phyloP scores from a whole-genome alignment of 2,329 filamentous ascomycete species.

The Scedosporium boydii region DNA sequence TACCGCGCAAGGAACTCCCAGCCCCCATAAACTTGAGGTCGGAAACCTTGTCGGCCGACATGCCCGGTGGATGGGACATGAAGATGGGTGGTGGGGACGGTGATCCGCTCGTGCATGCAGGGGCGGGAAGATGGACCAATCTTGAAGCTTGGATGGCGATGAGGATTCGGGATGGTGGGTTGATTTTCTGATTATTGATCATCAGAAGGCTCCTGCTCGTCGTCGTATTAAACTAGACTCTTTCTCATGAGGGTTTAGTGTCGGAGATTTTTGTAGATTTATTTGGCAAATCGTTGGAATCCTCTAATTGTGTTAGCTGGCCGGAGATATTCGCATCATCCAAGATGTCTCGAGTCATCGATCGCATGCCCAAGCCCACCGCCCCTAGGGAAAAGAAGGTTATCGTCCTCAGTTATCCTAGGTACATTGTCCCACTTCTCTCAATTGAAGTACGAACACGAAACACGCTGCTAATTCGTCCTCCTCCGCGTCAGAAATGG shows the following conservation, averaged over 20 bases:
- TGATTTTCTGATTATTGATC: background rate
- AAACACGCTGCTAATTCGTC: background rate
- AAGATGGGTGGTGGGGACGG: too few species aligned
- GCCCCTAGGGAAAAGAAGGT: constrained; percentile 22
- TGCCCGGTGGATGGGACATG: background rate
- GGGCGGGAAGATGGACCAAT: background rate
- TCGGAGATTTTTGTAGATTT: background rate
- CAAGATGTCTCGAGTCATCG: constrained; percentile 24
- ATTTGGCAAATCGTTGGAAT: background rate
- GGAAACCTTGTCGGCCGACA: background rate
- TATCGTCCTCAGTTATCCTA: constrained; percentile 26
- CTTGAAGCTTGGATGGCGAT: background rate
- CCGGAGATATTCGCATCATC: background rate
- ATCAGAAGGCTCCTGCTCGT: background rate
- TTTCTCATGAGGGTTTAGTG: background rate
- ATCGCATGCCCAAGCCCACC: constrained; percentile 21
- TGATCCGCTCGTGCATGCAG: background rate
- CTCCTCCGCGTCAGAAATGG: constrained; percentile 18
- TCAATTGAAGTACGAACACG: background rate
- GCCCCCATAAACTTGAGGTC: background rate
- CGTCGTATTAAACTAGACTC: background rate
- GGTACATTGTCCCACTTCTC: constrained; percentile 14
- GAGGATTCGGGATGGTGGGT: background rate
- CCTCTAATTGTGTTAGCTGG: background rate
- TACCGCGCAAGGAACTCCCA: too few species aligned